Evolutionary conservation across 257 asterid species (phyloP).

Genomic region (Jacaranda copaia): DNA sequence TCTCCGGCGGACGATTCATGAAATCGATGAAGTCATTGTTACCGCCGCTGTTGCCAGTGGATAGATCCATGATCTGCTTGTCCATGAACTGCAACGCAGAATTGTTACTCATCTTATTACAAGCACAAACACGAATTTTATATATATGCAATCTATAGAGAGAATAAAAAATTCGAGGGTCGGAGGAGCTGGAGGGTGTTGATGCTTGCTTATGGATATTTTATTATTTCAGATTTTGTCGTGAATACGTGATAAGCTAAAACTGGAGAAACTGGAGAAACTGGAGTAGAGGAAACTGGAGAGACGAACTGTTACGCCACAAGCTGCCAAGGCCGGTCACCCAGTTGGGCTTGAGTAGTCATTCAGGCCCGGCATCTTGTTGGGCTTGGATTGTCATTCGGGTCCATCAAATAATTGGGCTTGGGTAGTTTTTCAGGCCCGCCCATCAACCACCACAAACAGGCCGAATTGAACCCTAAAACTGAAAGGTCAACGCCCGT

Average conservation of each 20-base stretch:
- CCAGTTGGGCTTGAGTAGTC: background rate
- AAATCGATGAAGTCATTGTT: slow-evolving; percentile 56
- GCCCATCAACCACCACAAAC: too few species aligned
- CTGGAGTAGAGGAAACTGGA: background rate
- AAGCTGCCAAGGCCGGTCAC: background rate
- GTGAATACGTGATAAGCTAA: background rate
- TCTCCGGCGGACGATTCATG: slow-evolving; percentile 48
- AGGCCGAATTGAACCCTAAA: too few species aligned
- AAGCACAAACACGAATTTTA: background rate
- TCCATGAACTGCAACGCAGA: slow-evolving; percentile 57
- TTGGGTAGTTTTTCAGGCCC: too few species aligned
- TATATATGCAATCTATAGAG: too few species aligned
- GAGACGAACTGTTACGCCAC: background rate
- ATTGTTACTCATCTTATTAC: slow-evolving; percentile 46
- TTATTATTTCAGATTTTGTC: background rate
- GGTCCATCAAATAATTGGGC: too few species aligned
- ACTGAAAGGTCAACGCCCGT: too few species aligned
- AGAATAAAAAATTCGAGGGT: background rate
- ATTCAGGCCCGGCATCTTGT: background rate
- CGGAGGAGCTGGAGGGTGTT: background rate
- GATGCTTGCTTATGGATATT: background rate
- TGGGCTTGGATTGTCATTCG: too few species aligned
- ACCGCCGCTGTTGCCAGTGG: slow-evolving; percentile 45
- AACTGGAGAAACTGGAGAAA: background rate
- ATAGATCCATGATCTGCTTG: slow-evolving; percentile 80